These are phyloP conservation scores for Rhodamnia rubescens DNA, from an alignment of 345 rosid species.

Conservation along the genomic window DNA sequence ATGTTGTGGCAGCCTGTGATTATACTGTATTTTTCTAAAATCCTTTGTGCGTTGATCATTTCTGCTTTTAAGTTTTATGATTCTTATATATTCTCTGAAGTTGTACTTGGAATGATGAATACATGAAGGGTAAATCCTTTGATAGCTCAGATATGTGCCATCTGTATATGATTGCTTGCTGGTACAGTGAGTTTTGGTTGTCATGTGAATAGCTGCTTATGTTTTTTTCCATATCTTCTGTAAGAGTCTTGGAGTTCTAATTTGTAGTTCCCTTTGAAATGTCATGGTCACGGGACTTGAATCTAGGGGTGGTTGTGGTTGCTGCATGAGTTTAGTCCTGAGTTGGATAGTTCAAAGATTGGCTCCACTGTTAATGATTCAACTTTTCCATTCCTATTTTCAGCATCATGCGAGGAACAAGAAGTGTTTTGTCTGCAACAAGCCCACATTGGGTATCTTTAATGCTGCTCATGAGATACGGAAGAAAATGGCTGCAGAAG, in stretches of 20 bases:
- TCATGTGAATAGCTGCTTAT: not conserved
- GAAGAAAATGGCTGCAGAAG: constrained; percentile 35
- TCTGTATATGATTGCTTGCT: not conserved
- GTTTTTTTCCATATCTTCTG: not conserved
- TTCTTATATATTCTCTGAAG: not conserved
- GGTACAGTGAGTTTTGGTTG: not conserved
- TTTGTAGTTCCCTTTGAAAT: not conserved
- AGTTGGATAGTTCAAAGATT: not conserved
- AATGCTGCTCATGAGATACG: constrained; percentile 73
- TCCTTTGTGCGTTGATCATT: not conserved
- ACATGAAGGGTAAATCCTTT: not conserved
- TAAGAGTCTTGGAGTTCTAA: not conserved
- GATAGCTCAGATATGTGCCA: not conserved
- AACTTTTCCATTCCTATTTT: not conserved
- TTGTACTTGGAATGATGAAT: not conserved
- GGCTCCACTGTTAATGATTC: not conserved
- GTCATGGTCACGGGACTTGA: not conserved
- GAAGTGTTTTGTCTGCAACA: constrained; percentile 85
- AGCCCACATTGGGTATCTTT: constrained; percentile 74
- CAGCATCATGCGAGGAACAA: constrained; percentile 86
- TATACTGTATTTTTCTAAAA: not conserved
- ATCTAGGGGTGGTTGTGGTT: not conserved
- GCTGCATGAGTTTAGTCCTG: not conserved
- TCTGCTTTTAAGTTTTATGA: not conserved
- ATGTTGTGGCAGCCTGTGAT: not conserved